Conservation (phyloP, 148 eudicot genomes). For the Amaranthus palmeri region DNA sequence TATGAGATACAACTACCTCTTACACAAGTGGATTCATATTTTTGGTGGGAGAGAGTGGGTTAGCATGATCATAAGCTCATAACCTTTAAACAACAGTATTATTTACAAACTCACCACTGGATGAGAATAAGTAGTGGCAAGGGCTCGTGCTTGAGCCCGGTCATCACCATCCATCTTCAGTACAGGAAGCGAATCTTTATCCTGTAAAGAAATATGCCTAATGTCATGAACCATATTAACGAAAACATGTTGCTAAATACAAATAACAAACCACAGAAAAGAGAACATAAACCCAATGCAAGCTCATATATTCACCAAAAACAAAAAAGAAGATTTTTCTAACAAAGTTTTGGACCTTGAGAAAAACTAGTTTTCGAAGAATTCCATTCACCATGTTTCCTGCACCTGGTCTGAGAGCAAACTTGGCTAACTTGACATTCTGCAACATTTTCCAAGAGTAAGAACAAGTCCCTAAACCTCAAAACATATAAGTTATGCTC, state of each 20-base stretch:
- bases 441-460: constrained; percentile 22
- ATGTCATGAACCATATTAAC: not conserved
- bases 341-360: constrained; percentile 45
- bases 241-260: not conserved
- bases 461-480: not conserved
- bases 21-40: not conserved
- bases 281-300: not conserved
- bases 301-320: not conserved
- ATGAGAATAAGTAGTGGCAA: constrained; percentile 91
- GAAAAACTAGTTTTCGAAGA: constrained; percentile 65
- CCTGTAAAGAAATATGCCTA: constrained; percentile 43
- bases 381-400: constrained; percentile 97
- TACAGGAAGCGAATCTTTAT: constrained; percentile 66
- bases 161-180: constrained; percentile 77
- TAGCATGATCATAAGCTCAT: not conserved
- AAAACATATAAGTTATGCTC: not conserved
- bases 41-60: too few species aligned
- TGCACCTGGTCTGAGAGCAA: constrained; percentile 92
- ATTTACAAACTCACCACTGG: constrained; percentile 74
- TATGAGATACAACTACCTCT: not conserved
- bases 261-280: not conserved
- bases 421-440: constrained; percentile 94
- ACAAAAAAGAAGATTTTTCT: not conserved
- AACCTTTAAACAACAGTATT: not conserved
- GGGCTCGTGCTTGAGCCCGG: constrained; percentile 80